Evolutionary conservation across 1,284 basidiomycete species (phyloP).

Genomic region (Gymnopus androsaceus): DNA sequence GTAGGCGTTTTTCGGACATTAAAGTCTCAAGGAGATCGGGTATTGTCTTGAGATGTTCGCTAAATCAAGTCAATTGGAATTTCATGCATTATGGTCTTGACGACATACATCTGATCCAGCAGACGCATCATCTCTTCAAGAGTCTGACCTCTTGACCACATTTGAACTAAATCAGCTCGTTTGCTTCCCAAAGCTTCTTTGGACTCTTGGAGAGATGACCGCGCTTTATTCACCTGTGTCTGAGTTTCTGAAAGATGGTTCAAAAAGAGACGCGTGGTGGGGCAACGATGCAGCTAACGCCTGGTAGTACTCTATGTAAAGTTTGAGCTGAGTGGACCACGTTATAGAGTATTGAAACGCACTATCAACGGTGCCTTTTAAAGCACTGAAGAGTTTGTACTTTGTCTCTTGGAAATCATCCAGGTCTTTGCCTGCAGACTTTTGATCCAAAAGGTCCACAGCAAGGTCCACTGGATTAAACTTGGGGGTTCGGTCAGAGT

Average conservation of each 20-base stretch:
- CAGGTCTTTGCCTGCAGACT: conserved; percentile 69
- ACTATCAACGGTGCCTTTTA: conserved; percentile 87
- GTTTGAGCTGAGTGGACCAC: too few relatives aligned
- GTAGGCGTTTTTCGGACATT: conserved; percentile 93
- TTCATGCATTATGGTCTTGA: conserved; percentile 6
- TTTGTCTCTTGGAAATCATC: conserved; percentile 77
- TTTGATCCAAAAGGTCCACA: conserved; percentile 79
- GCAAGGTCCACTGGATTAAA: conserved; percentile 93
- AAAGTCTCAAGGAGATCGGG: conserved; percentile 92
- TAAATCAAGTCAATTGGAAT: conserved; percentile 38
- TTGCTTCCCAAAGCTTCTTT: conserved; percentile 79
- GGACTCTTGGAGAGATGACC: conserved; percentile 72
- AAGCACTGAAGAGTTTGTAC: conserved; percentile 70
- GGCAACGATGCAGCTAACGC: conserved; percentile 90
- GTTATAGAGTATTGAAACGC: conserved; percentile 33
- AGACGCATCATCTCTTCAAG: conserved; percentile 90
- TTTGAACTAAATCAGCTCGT: conserved; percentile 82
- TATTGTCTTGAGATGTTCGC: conserved; percentile 88
- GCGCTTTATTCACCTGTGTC: conserved; percentile 71
- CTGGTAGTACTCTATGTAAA: conserved; percentile 76
- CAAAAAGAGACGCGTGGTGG: conserved; percentile 79
- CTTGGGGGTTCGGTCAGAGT: conserved; percentile 42
- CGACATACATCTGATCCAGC: conserved; percentile 84
- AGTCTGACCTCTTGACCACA: conserved; percentile 82
- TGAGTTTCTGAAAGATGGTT: conserved; percentile 73